Conservation (phyloP, 139 green algal species). For the Nannochloris sp. region DNA sequence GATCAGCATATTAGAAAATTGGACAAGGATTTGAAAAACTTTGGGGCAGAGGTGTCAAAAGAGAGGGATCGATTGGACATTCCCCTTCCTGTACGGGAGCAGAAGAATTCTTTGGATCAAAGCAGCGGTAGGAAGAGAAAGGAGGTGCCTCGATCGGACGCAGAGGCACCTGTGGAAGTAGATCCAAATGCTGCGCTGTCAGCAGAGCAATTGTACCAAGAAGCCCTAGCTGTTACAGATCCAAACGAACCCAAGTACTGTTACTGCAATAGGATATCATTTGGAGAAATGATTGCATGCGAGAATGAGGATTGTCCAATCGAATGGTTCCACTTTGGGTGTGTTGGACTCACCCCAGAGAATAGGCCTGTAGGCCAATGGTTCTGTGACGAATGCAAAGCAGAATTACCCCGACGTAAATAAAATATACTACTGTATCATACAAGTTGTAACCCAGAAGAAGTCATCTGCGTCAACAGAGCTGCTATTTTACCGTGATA, state of each 20-base stretch:
- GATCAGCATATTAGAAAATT: conserved; percentile 66
- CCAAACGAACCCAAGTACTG: conserved; percentile 72
- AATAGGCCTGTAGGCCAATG: conserved; percentile 42
- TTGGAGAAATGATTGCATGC: conserved; percentile 77
- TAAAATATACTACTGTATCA: conserved; percentile 17
- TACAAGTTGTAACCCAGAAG: conserved; percentile 22
- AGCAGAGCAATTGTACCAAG: conserved; percentile 25
- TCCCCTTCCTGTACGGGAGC: neutral
- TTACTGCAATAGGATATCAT: conserved; percentile 64
- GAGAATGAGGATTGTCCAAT: conserved; percentile 76
- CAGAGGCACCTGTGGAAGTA: conserved; percentile 1
- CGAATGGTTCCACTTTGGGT: conserved; percentile 92
- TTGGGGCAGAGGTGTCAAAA: conserved; percentile 51
- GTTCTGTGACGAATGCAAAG: conserved; percentile 51
- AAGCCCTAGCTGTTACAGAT: conserved; percentile 8
- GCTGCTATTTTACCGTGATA: conserved; percentile 37
- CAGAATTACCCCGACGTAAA: conserved; percentile 12
- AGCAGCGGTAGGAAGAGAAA: neutral
- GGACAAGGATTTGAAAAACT: conserved; percentile 51
- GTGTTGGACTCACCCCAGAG: conserved; percentile 61
- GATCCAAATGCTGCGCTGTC: neutral
- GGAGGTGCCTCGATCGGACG: neutral
- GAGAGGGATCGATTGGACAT: conserved; percentile 47
- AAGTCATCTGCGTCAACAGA: conserved; percentile 17
- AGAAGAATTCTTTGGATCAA: neutral